phyloP scores from a whole-genome alignment of 768 basidiomycete species.

The Calocera viscosa region DNA sequence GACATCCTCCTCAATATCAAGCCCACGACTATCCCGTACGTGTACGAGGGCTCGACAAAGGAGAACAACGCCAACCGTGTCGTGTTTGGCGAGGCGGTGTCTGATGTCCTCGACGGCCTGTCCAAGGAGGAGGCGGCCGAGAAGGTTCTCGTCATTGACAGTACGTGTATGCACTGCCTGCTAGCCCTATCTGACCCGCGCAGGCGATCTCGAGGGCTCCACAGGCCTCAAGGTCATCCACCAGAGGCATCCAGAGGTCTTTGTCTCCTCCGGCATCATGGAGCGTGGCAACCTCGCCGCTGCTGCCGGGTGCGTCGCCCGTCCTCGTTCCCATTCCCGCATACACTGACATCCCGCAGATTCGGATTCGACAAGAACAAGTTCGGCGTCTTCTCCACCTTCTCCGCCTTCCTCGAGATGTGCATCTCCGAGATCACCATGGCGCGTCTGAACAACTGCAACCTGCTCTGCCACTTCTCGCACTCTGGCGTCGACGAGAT shows the following conservation, averaged over 20 bases:
- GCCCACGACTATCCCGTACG: conserved; percentile 41
- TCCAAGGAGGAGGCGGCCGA: conserved; percentile 61
- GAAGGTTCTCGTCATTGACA: conserved; percentile 82
- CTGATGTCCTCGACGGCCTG: conserved; percentile 58
- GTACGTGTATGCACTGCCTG: conserved; percentile 31
- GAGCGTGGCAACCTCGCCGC: conserved; percentile 74
- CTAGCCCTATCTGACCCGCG: conserved; percentile 8
- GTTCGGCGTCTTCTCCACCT: conserved; percentile 81
- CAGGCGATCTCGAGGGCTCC: conserved; percentile 77
- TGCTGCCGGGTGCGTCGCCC: conserved; percentile 43
- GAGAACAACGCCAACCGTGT: conserved; percentile 71
- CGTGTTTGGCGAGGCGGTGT: conserved; percentile 76
- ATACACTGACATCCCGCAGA: not conserved
- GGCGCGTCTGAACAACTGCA: conserved; percentile 84
- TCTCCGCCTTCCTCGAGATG: conserved; percentile 89
- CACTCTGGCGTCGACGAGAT: conserved; percentile 55
- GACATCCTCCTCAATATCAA: conserved; percentile 54
- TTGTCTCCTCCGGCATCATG: conserved; percentile 75
- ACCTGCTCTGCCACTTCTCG: conserved; percentile 78
- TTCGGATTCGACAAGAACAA: conserved; percentile 75
- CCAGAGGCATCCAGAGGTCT: conserved; percentile 81
- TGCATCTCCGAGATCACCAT: conserved; percentile 78
- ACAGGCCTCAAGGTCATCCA: conserved; percentile 81
- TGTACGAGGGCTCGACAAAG: conserved; percentile 57
- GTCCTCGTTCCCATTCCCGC: not conserved